Evolutionary conservation across 2,329 filamentous ascomycete genomes (phyloP).

Genomic region (Emmonsiellopsis sp.): DNA sequence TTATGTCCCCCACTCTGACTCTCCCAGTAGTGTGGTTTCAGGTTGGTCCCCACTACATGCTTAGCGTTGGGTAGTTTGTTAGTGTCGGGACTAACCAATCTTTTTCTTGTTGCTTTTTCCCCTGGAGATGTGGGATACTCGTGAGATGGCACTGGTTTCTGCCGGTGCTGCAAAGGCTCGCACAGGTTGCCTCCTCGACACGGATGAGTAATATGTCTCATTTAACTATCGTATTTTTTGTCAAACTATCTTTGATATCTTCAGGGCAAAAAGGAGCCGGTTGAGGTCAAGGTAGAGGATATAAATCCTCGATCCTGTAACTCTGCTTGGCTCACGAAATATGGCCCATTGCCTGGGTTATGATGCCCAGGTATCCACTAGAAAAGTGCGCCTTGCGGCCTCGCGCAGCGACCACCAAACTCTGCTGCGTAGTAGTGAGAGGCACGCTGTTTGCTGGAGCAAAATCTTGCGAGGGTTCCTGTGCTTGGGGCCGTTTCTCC

Average conservation of each 20-base stretch:
- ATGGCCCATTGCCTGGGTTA: neutral
- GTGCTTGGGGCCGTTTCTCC: too few relatives aligned
- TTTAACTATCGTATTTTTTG: too few relatives aligned
- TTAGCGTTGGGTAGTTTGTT: neutral
- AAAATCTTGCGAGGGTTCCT: too few relatives aligned
- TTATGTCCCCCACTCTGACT: neutral
- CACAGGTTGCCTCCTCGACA: too few relatives aligned
- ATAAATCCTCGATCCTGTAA: neutral
- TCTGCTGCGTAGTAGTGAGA: neutral
- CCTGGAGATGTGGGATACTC: neutral
- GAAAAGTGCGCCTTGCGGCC: neutral
- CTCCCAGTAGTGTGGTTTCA: conserved; percentile 3
- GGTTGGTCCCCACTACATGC: neutral
- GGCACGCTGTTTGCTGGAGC: neutral
- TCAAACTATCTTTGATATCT: too few relatives aligned
- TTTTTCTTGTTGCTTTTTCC: neutral
- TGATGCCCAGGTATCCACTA: neutral
- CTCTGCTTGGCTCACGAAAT: neutral
- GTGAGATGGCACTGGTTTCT: too few relatives aligned
- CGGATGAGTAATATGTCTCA: too few relatives aligned
- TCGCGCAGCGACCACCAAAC: neutral
- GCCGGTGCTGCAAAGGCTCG: too few relatives aligned
- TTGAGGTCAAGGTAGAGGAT: too few relatives aligned
- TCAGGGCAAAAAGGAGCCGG: too few relatives aligned
- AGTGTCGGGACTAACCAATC: neutral